Evolutionary conservation across 768 basidiomycete species (phyloP), one percentile per base, ranked within the genome.

Genomic region (Auricularia sp.): DNA sequence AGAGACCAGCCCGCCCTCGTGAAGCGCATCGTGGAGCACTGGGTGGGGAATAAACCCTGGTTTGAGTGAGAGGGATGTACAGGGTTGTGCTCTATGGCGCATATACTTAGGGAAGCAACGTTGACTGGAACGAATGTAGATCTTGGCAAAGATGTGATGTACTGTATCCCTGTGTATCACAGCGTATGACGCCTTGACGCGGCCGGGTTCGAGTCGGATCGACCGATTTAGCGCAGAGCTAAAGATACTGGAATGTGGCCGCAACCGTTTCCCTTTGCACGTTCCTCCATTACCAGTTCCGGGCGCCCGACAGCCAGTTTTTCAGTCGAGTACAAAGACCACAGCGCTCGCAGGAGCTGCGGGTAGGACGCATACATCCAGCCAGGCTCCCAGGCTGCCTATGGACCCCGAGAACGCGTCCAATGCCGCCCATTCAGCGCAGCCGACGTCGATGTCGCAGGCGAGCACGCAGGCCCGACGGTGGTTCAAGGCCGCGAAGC

Each of bases 21-120:
- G 35, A 73, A 72, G 65, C 64, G 45, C 21, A 71, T 73, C 39
- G 62, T 72, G 24, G 68, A 70, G 24, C 68, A 68, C 64, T 73
- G 71, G 72, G 64, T 71, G 13, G 66, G 69, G 36, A 70, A 73
- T 24, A 59, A 14, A 34, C 56, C 56, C 24, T 59, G 56, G 56
- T 59, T 29, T 18, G 34, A 35, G 24, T 59, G 29, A 54, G 54
- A 54, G 18, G 54, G n/a, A 54, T 54, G 54, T 54, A 42, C 13
- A 29, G 29, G 29, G 29, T 29, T 29, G 29, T 29, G 29, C 29
- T 29, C 29, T 29, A 29, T 29, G 0, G 29, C 2, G 29, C 29
- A 29, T 29, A 29, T 29, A 29, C 29, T 29, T 29, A 29, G 29
- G 29, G 29, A 29, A 29, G 29, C 29, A 29, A 29, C 29, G 2